Percentiles rank a stretch among this genome's conserved stretches.
Conservation (phyloP, 2,329 filamentous ascomycete genomes). For the Cladosporium cucumerinum region DNA sequence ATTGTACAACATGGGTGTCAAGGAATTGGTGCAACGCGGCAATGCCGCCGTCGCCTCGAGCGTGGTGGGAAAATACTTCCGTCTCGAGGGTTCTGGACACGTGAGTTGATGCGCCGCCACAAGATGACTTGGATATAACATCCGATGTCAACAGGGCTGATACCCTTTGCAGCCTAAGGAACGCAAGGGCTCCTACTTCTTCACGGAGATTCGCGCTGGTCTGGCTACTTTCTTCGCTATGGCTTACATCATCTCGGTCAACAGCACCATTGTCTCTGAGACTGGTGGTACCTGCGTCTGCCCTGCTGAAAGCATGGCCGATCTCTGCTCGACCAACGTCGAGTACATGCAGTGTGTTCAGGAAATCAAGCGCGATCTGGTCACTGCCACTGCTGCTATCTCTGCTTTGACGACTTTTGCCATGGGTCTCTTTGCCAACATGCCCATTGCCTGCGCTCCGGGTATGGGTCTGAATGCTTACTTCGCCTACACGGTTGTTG, state of each 20-base stretch:
- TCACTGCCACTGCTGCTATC: slow-evolving; percentile 82
- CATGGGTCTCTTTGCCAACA: slow-evolving; percentile 79
- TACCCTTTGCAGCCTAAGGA: slow-evolving; percentile 55
- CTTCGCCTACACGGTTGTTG: slow-evolving; percentile 79
- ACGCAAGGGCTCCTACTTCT: slow-evolving; percentile 72
- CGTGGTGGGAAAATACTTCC: slow-evolving; percentile 69
- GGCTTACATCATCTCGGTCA: slow-evolving; percentile 72
- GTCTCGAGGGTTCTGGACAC: slow-evolving; percentile 77
- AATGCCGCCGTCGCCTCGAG: slow-evolving; percentile 58
- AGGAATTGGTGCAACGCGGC: slow-evolving; percentile 25
- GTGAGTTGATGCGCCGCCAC: slow-evolving; percentile 42
- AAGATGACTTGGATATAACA: slow-evolving; percentile 5
- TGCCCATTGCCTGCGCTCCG: slow-evolving; percentile 71
- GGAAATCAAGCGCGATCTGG: slow-evolving; percentile 69
- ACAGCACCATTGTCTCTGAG: slow-evolving; percentile 66
- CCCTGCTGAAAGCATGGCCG: slow-evolving; percentile 42
- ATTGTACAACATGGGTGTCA: slow-evolving; percentile 10
- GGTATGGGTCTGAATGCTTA: slow-evolving; percentile 85
- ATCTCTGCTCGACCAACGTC: slow-evolving; percentile 54
- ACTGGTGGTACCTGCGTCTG: slow-evolving; percentile 76
- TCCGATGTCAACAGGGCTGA: slow-evolving; percentile 7
- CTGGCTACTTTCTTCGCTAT: slow-evolving; percentile 67
- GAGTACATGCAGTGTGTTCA: slow-evolving; percentile 62
- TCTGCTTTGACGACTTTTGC: slow-evolving; percentile 74
- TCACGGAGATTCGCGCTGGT: slow-evolving; percentile 80